Evolutionary conservation across 441 rosid genomes (phyloP).

Genomic region (Populus hybrid): DNA sequence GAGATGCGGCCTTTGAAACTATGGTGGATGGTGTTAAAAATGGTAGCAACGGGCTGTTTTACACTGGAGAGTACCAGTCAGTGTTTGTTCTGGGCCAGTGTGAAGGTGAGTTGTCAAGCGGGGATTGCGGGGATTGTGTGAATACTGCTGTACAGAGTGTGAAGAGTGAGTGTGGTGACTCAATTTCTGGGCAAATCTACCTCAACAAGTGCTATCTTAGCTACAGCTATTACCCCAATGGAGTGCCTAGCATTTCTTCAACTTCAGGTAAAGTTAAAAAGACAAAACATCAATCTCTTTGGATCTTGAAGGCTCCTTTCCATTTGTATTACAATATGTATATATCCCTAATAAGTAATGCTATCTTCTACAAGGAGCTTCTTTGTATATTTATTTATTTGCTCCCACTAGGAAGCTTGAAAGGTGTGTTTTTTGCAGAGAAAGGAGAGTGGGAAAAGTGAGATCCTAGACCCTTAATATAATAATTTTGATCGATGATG

Average conservation of each 20-base stretch:
- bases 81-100: conserved; percentile 80
- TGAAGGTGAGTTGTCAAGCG: conserved; percentile 65
- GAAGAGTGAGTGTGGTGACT: conserved; percentile 52
- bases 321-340: background rate
- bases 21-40: conserved; percentile 51
- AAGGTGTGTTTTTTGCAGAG: background rate
- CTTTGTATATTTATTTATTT: background rate
- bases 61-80: conserved; percentile 58
- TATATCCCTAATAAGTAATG: too few relatives aligned
- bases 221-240: conserved; percentile 73
- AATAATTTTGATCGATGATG: background rate
- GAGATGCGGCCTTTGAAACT: conserved; percentile 56
- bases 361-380: background rate
- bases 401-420: background rate
- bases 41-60: conserved; percentile 41
- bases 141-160: conserved; percentile 52
- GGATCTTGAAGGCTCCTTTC: background rate
- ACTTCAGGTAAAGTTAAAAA: conserved; percentile 40
- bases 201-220: conserved; percentile 70
- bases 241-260: conserved; percentile 50
- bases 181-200: conserved; percentile 67
- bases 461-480: background rate
- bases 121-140: conserved; percentile 59
- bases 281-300: background rate
- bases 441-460: background rate